phyloP scores from a whole-genome alignment of 768 basidiomycete species.

The Rhizopogon vulgaris region DNA sequence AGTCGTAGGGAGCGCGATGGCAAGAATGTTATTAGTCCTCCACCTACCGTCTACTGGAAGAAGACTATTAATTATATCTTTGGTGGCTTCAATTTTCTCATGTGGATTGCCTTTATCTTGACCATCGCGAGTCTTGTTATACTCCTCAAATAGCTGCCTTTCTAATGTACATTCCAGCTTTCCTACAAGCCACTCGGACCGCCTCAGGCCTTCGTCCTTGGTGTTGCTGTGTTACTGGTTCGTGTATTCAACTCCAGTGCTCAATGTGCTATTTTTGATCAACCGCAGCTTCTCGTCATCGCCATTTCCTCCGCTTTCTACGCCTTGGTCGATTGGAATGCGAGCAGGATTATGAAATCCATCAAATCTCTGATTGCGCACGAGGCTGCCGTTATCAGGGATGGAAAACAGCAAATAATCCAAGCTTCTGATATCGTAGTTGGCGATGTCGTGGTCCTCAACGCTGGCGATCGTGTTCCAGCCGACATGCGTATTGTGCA shows the following conservation, averaged over 20 bases:
- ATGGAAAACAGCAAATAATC: slow-evolving; percentile 37
- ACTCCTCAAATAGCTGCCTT: slow-evolving; percentile 38
- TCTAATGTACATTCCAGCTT: neutral
- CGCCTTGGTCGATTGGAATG: slow-evolving; percentile 14
- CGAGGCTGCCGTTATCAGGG: slow-evolving; percentile 41
- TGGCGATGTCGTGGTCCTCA: slow-evolving; percentile 59
- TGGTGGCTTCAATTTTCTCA: slow-evolving; percentile 23
- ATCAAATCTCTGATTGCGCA: slow-evolving; percentile 34
- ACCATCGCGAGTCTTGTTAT: slow-evolving; percentile 39
- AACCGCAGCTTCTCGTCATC: slow-evolving; percentile 56
- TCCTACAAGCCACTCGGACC: slow-evolving; percentile 40
- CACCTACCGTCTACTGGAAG: slow-evolving; percentile 33
- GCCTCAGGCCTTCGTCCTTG: slow-evolving; percentile 51
- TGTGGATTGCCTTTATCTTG: neutral
- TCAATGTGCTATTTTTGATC: slow-evolving; percentile 35
- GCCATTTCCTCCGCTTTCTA: slow-evolving; percentile 34
- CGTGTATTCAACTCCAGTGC: neutral
- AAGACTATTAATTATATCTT: slow-evolving; percentile 49
- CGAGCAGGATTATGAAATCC: slow-evolving; percentile 38
- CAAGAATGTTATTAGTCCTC: slow-evolving; percentile 46
- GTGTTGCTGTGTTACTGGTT: slow-evolving; percentile 24
- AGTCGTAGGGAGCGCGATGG: slow-evolving; percentile 39
- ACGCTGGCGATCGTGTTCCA: slow-evolving; percentile 65
- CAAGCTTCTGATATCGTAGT: slow-evolving; percentile 59
- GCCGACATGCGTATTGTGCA: slow-evolving; percentile 62